Conservation (phyloP, 352 stramenopile genomes). For the Pythium periplocum region DNA sequence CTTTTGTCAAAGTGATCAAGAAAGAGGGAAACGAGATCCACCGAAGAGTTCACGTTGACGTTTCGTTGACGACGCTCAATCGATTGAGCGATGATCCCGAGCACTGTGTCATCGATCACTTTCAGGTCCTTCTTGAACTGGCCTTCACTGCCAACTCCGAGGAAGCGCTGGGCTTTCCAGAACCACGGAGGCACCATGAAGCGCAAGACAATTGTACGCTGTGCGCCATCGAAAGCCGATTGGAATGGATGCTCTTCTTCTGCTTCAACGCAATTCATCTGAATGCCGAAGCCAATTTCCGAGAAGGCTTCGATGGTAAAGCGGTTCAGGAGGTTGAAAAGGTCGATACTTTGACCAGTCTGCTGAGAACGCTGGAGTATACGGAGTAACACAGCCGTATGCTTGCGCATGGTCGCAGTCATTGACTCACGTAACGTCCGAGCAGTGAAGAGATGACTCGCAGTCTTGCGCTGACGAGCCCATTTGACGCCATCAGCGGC, state of each 20-base stretch:
- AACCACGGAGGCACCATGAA: constrained; percentile 31
- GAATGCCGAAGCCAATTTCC: constrained; percentile 48
- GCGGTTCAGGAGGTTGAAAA: constrained; percentile 32
- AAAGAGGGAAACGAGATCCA: constrained; percentile 32
- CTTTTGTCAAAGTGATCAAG: constrained; percentile 19
- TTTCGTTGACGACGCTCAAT: constrained; percentile 1
- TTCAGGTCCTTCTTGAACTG: constrained; percentile 25
- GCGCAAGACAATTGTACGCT: constrained; percentile 18
- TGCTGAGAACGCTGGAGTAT: constrained; percentile 15
- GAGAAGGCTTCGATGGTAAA: constrained; percentile 50
- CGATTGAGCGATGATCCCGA: constrained; percentile 34
- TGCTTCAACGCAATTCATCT: constrained; percentile 32
- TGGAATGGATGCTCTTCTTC: constrained; percentile 47
- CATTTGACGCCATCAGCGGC: constrained; percentile 46
- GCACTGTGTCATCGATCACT: constrained; percentile 35
- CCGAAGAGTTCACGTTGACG: no score
- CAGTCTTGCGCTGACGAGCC: constrained; percentile 65
- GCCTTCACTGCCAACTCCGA: constrained; percentile 25
- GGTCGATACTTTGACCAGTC: constrained; percentile 19
- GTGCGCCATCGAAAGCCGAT: constrained; percentile 31
- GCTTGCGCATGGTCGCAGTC: constrained; percentile 24
- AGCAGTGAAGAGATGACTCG: constrained; percentile 83
- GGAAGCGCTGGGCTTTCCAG: constrained; percentile 31
- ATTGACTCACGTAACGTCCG: constrained; percentile 46
- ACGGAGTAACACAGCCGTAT: constrained; percentile 19